These are phyloP conservation scores for Neovahlkampfia damariscottae DNA, from an alignment of 78 protist species.

Conservation along the genomic window DNA sequence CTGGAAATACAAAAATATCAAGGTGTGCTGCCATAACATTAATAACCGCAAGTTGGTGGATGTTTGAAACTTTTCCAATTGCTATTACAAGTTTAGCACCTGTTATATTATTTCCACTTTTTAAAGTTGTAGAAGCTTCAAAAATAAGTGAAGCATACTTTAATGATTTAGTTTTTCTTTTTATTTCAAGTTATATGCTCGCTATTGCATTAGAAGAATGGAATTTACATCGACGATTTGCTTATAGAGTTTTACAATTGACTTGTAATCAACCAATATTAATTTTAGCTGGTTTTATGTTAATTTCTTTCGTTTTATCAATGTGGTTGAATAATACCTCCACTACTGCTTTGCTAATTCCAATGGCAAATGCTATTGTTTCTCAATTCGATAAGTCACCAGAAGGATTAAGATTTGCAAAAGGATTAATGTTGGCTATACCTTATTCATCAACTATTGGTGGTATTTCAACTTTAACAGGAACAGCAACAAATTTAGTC, in stretches of 20 bases:
- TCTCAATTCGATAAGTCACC: neutral
- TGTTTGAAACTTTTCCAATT: neutral
- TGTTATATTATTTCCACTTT: neutral
- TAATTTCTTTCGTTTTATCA: neutral
- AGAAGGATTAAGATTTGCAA: neutral
- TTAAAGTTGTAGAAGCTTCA: neutral
- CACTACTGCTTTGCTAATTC: neutral
- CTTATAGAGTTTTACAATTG: neutral
- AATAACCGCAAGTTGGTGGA: neutral
- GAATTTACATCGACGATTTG: neutral
- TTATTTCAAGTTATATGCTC: neutral
- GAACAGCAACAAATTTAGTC: conserved; percentile 27
- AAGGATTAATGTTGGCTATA: neutral
- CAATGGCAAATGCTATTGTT: neutral
- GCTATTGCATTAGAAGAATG: neutral
- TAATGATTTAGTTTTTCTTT: neutral
- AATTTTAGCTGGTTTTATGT: neutral
- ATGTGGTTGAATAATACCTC: neutral
- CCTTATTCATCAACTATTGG: conserved; percentile 16
- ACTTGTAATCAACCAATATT: neutral
- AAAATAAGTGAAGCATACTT: neutral
- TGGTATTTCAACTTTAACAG: conserved; percentile 32
- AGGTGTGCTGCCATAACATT: neutral
- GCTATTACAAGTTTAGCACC: neutral
- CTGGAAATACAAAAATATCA: neutral